phyloP scores from a whole-genome alignment of 495 filamentous ascomycete species.

The Symbiotaphrina buchneri region DNA sequence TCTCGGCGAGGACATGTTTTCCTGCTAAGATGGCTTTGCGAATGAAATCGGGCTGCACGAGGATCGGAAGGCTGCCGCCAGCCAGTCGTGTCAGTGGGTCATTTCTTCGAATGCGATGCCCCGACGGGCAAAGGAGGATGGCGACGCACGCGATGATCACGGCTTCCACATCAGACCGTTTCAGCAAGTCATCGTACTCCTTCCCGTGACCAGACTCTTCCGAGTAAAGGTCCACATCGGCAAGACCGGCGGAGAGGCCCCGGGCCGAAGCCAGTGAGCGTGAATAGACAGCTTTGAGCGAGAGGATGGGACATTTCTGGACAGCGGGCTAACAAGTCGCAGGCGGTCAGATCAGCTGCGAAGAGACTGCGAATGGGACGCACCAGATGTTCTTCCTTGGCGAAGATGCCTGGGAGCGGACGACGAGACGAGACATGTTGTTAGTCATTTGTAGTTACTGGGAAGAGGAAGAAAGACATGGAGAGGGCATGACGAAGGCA shows the following conservation, averaged over 20 bases:
- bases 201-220: conserved; percentile 34
- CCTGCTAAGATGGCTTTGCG: conserved; percentile 37
- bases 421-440: background rate
- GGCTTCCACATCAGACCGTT: conserved; percentile 34
- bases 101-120: background rate
- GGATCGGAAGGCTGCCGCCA: conserved; percentile 27
- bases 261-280: conserved; percentile 14
- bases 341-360: background rate
- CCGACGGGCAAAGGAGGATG: conserved; percentile 9
- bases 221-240: conserved; percentile 22
- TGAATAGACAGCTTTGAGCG: conserved; percentile 19
- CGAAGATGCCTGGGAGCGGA: conserved; percentile 21
- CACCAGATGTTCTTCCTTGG: conserved; percentile 19
- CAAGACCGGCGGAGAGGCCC: conserved; percentile 6
- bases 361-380: conserved; percentile 1
- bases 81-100: conserved; percentile 1
- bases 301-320: conserved; percentile 7
- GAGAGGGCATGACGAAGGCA: too few relatives aligned
- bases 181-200: conserved; percentile 35
- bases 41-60: conserved; percentile 31
- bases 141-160: conserved; percentile 38
- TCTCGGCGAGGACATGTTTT: conserved; percentile 70
- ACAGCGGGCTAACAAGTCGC: conserved; percentile 22
- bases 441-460: too few relatives aligned
- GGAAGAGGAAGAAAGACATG: too few relatives aligned